phyloP scores from a whole-genome alignment of 2,329 filamentous ascomycete genomes.

The Bimuria novae-zelandiae region DNA sequence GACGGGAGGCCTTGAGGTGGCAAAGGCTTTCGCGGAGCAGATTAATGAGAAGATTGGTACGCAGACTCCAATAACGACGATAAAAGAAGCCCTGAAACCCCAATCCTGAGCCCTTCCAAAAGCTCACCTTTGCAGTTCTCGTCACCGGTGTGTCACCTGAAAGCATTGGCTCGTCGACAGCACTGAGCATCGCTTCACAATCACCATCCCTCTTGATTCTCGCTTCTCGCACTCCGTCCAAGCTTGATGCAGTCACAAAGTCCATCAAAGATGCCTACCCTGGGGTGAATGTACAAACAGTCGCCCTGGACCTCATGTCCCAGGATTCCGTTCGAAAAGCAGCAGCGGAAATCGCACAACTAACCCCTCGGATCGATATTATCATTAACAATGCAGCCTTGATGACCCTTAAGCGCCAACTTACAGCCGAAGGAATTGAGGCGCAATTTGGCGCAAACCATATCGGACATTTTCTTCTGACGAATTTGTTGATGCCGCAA shows the following conservation, averaged over 20 bases:
- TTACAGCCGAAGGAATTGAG: constrained; percentile 53
- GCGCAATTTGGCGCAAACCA: constrained; percentile 55
- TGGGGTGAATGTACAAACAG: constrained; percentile 26
- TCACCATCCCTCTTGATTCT: constrained; percentile 34
- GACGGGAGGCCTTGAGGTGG: constrained; percentile 39
- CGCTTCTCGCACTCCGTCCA: constrained; percentile 51
- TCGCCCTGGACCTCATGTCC: constrained; percentile 47
- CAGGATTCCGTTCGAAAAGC: constrained; percentile 44
- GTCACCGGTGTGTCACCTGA: constrained; percentile 42
- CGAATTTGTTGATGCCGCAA: constrained; percentile 48
- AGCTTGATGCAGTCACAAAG: constrained; percentile 47
- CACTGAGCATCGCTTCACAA: constrained; percentile 35
- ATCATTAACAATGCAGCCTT: constrained; percentile 54
- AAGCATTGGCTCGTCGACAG: constrained; percentile 37
- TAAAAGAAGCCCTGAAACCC: too few relatives aligned
- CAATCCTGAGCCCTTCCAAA: neutral
- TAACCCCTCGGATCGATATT: constrained; percentile 46
- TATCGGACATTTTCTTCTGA: constrained; percentile 54
- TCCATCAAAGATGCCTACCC: constrained; percentile 38
- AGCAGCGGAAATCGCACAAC: constrained; percentile 32
- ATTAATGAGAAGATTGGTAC: constrained; percentile 36
- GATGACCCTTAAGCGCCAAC: constrained; percentile 31
- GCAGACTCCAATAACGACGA: too few relatives aligned
- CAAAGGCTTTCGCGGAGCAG: constrained; percentile 32
- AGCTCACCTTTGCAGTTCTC: constrained; percentile 38